A percentile compares a stretch with the other conserved stretches of the same genome.
phyloP scores from a whole-genome alignment of 495 filamentous ascomycete genomes.

The Aspergillus diversus region DNA sequence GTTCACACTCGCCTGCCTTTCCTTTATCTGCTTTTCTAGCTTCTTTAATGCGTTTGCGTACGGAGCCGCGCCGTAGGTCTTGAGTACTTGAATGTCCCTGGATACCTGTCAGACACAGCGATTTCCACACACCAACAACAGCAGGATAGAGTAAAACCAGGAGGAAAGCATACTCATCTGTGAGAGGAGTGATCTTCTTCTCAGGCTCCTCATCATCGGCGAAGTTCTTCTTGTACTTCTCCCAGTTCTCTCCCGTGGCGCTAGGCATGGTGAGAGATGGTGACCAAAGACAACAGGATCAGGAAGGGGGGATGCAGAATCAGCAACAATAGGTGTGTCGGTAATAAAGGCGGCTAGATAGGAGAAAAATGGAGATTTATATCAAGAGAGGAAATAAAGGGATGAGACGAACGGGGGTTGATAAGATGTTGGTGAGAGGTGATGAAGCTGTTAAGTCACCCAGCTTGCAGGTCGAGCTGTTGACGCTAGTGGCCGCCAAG shows the following conservation, averaged over 20 bases:
- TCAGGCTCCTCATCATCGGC: slow-evolving; percentile 96
- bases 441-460: slow-evolving; percentile 31
- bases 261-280: slow-evolving; percentile 71
- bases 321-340: slow-evolving; percentile 3
- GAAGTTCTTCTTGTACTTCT: slow-evolving; percentile 97
- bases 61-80: slow-evolving; percentile 97
- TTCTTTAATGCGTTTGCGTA: slow-evolving; percentile 92
- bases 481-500: slow-evolving; percentile 50
- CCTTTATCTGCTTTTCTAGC: slow-evolving; percentile 97
- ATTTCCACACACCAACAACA: slow-evolving; percentile 7
- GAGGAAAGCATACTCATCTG: slow-evolving; percentile 73
- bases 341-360: neutral
- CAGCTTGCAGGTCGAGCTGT: slow-evolving; percentile 34
- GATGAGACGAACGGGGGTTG: slow-evolving; percentile 23
- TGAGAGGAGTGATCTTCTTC: slow-evolving; percentile 97
- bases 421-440: slow-evolving; percentile 23
- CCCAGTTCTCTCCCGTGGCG: slow-evolving; percentile 91
- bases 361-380: neutral
- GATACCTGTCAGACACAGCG: slow-evolving; percentile 6
- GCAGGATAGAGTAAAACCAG: too few relatives aligned
- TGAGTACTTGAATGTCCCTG: slow-evolving; percentile 98
- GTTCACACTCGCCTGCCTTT: slow-evolving; percentile 92
- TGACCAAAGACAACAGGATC: slow-evolving; percentile 26
- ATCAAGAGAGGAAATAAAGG: slow-evolving; percentile 1
- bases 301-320: slow-evolving; percentile 15